Base-by-base conservation (phyloP, 192 early-diverging fungal genomes). In the Coemansia sp. region DNA sequence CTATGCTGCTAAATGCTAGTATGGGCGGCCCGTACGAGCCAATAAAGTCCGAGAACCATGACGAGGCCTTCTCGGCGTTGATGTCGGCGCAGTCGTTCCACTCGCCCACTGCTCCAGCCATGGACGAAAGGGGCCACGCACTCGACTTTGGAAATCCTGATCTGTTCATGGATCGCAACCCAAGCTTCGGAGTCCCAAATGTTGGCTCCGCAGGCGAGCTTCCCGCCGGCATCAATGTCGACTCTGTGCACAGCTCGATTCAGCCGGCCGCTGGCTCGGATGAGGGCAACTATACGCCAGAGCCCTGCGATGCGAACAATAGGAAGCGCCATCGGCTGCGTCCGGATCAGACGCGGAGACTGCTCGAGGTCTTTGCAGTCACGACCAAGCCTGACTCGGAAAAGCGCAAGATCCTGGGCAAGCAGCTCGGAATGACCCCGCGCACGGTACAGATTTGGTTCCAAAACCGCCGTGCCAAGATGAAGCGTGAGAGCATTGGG, bases 381-480 rank as follows among this genome's bases (percentile, higher is more conserved):
- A 83, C 84, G 42, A 63, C 78, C 35, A 91, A 88, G 63, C 90
- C 90, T 1, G 83, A 80, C 60, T 74, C 87, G 3, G 85, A 81
- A 9, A 75, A 82, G 25, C 87, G 90, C 44, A 73, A 75, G 45
- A 51, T 67, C 16, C 75, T 92, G 21, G 87, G 88, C 9, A 69
- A 82, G 45, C 60, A 88, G 65, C 62, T 91, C 30, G 83, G 80
- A 18, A 86, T 92, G 82, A 82, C 85, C 23, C 82, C 89, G 1
- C 77, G 89, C 33, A 87, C 84, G 1, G 84, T 92, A 22, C 90
- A 92, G 61, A 86, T 92, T 23, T 92, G 90, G 92, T 93, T 93
- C 75, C 92, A 93, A 63, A 93, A 93, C 67, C 85, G 91, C 18
- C 81, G 93, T 31, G 93, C 93, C 29, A 95, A 95, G 71, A 81